phyloP scores from a whole-genome alignment of 352 stramenopile genomes.

The Globisporangium middletonii region DNA sequence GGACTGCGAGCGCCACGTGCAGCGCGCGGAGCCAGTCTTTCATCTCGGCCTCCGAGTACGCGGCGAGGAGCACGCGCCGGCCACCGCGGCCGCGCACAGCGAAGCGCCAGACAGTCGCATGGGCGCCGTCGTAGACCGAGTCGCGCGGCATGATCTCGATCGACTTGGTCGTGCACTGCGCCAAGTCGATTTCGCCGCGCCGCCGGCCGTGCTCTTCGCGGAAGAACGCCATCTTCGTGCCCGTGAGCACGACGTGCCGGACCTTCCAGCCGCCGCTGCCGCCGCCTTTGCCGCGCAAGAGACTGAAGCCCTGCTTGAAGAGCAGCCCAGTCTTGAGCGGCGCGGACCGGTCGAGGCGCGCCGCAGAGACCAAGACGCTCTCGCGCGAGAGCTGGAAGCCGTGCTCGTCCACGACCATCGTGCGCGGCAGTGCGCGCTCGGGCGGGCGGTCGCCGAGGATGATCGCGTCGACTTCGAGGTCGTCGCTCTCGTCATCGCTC shows the following conservation, averaged over 20 bases:
- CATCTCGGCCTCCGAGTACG: conserved; percentile 80
- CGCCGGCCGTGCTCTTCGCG: conserved; percentile 61
- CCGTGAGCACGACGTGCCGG: conserved; percentile 62
- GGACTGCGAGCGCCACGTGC: conserved; percentile 60
- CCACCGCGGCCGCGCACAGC: conserved; percentile 52
- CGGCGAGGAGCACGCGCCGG: conserved; percentile 59
- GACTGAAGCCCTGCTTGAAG: conserved; percentile 69
- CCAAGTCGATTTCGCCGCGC: conserved; percentile 66
- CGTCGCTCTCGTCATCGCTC: conserved; percentile 32
- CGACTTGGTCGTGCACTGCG: conserved; percentile 52
- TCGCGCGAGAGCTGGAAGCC: conserved; percentile 51
- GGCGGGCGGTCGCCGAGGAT: conserved; percentile 29
- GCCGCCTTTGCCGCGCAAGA: conserved; percentile 16
- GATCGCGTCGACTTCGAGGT: conserved; percentile 56
- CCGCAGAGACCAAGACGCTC: conserved; percentile 40
- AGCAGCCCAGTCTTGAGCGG: conserved; percentile 68
- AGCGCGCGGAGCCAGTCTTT: conserved; percentile 81
- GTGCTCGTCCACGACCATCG: conserved; percentile 65
- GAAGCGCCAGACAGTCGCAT: conserved; percentile 81
- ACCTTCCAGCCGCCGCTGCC: conserved; percentile 69
- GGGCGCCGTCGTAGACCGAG: conserved; percentile 67
- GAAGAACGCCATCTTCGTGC: conserved; percentile 64
- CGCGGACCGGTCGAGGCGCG: conserved; percentile 24
- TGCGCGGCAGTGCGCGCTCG: conserved; percentile 36
- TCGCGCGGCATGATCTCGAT: conserved; percentile 82